phyloP scores from a whole-genome alignment of 345 rosid species.

The Murraya koenigii region DNA sequence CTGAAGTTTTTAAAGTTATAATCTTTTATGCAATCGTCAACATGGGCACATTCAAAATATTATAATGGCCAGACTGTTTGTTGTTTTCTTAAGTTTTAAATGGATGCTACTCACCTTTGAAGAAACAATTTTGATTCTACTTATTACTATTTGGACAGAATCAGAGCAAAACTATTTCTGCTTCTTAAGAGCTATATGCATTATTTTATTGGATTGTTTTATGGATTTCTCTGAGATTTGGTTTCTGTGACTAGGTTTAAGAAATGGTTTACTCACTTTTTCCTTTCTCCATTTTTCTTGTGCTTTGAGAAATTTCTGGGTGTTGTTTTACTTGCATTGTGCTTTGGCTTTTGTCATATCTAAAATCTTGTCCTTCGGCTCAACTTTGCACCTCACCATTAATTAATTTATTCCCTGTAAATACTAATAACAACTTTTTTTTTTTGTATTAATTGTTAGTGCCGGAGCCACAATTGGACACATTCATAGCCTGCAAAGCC shows the following conservation, averaged over 20 bases:
- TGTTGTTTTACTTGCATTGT: not conserved
- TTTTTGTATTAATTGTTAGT: constrained; percentile 32
- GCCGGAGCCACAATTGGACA: constrained; percentile 60
- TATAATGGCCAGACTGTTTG: not conserved
- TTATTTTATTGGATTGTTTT: not conserved
- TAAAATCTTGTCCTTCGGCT: not conserved
- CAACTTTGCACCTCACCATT: not conserved
- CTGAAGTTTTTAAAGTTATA: not conserved
- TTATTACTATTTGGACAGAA: not conserved
- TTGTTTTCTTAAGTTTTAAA: not conserved
- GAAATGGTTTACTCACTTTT: not conserved
- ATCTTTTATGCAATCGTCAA: not conserved
- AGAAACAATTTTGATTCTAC: not conserved
- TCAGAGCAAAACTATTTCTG: not conserved
- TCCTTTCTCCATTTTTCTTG: not conserved
- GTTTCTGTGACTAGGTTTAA: not conserved
- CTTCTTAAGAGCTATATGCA: not conserved
- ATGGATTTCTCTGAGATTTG: not conserved
- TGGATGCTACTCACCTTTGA: not conserved
- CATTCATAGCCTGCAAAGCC: constrained; percentile 66
- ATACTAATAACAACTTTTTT: not conserved
- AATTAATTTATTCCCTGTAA: not conserved
- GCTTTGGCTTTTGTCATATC: not conserved
- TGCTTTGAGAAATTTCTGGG: not conserved
- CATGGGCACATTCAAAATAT: not conserved